Conservation (phyloP, 306 rosid species). For the Rosa multiflora region DNA sequence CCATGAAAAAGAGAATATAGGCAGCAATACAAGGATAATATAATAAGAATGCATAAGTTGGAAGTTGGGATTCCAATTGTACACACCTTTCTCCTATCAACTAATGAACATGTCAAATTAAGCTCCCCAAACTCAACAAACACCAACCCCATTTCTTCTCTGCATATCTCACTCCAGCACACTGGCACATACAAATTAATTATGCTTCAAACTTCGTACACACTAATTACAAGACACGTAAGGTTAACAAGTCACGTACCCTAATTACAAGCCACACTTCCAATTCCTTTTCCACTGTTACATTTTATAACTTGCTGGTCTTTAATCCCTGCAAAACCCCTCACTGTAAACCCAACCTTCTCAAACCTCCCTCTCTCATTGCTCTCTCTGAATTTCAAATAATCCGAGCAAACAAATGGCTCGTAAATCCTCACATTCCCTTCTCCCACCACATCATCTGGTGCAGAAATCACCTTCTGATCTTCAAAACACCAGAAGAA, state of each 20-base stretch:
- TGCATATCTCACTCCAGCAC: slow-evolving; percentile 10
- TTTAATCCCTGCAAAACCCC: slow-evolving; percentile 71
- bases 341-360: slow-evolving; percentile 84
- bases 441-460: slow-evolving; percentile 71
- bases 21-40: slow-evolving; percentile 16
- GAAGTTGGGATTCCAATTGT: slow-evolving; percentile 11
- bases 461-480: slow-evolving; percentile 63
- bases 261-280: slow-evolving; percentile 4
- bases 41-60: slow-evolving; percentile 6
- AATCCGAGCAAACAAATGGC: slow-evolving; percentile 68
- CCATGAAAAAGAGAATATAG: not conserved
- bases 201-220: not conserved
- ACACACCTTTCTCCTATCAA: not conserved
- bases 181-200: slow-evolving; percentile 5
- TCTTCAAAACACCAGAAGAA: slow-evolving; percentile 94
- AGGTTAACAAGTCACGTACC: not conserved
- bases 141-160: slow-evolving; percentile 1
- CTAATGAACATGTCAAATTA: not conserved
- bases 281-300: slow-evolving; percentile 1
- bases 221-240: slow-evolving; percentile 3
- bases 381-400: slow-evolving; percentile 81
- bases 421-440: slow-evolving; percentile 49
- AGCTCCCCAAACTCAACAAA: slow-evolving; percentile 9
- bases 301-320: slow-evolving; percentile 20
- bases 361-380: slow-evolving; percentile 84